Conservation (phyloP, 2,329 filamentous ascomycete species). For the Colletotrichum chrysophilum region DNA sequence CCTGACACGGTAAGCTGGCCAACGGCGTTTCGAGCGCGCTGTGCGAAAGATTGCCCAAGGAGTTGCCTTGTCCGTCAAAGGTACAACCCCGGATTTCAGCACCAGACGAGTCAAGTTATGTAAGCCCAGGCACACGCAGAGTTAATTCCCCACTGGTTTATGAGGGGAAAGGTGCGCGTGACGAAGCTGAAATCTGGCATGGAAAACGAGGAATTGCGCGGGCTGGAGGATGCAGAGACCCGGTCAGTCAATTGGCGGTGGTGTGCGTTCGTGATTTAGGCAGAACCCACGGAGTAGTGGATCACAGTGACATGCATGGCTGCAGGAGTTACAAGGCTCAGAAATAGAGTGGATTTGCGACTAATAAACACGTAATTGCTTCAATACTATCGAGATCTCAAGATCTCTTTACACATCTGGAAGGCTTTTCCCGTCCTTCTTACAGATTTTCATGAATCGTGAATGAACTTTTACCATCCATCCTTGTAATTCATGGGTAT, state of each 20-base stretch:
- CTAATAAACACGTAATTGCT: slow-evolving; percentile 18
- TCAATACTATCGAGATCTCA: neutral
- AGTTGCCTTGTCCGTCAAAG: slow-evolving; percentile 9
- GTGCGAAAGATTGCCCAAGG: neutral
- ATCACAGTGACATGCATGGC: neutral
- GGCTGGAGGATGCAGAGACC: neutral
- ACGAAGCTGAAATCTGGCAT: neutral
- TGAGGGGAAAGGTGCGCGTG: neutral
- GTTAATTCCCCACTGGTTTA: slow-evolving; percentile 13
- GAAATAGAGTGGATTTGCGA: neutral
- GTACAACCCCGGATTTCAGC: slow-evolving; percentile 9
- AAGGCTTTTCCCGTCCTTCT: slow-evolving; percentile 23
- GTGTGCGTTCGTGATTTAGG: neutral
- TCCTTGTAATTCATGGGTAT: slow-evolving; percentile 17
- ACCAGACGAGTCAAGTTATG: slow-evolving; percentile 9
- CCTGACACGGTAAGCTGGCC: neutral
- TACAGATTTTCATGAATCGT: slow-evolving; percentile 21
- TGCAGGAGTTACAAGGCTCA: neutral
- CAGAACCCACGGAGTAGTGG: neutral
- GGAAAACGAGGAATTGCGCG: neutral
- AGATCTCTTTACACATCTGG: slow-evolving; percentile 18
- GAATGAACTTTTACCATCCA: slow-evolving; percentile 19
- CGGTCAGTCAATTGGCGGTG: neutral
- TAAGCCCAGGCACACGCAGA: slow-evolving; percentile 1
- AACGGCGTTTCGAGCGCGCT: neutral